Percentiles rank a stretch among this genome's conserved stretches.
Evolutionary conservation across 1,284 basidiomycete genomes (phyloP).

Genomic region (Cerrena zonata): DNA sequence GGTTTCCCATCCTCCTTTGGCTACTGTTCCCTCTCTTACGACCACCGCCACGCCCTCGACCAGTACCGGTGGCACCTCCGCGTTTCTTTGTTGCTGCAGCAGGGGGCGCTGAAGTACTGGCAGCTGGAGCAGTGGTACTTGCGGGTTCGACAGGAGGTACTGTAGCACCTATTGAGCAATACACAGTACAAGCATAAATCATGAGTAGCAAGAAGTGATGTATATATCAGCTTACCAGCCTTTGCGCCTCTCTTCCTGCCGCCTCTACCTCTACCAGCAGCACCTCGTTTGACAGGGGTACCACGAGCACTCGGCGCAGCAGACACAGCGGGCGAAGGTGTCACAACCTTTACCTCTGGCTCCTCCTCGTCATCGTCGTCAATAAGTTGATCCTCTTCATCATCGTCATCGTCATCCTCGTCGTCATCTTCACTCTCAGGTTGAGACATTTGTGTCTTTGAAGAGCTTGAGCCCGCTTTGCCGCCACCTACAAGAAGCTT

Average conservation of each 20-base stretch:
- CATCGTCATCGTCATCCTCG: constrained; percentile 53
- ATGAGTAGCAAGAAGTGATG: no score
- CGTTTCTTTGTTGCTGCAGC: constrained; percentile 10
- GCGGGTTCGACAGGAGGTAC: background rate
- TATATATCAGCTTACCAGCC: constrained; percentile 14
- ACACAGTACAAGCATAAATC: no score
- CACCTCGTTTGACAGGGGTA: constrained; percentile 18
- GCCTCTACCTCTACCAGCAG: constrained; percentile 16
- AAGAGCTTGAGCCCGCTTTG: constrained; percentile 27
- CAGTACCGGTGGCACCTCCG: constrained; percentile 8
- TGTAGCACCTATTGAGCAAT: background rate
- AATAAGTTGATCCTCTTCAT: constrained; percentile 70
- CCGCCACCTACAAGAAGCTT: constrained; percentile 45
- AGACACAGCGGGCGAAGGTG: constrained; percentile 17
- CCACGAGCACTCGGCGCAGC: constrained; percentile 10
- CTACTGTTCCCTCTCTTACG: constrained; percentile 6
- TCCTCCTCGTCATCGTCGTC: constrained; percentile 58
- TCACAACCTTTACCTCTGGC: constrained; percentile 14
- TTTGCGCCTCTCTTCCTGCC: constrained; percentile 16
- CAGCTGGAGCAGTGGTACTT: constrained; percentile 2
- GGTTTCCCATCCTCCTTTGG: no score
- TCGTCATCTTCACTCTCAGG: constrained; percentile 34
- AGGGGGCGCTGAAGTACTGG: constrained; percentile 6
- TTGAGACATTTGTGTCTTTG: constrained; percentile 22
- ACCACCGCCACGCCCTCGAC: constrained; percentile 10